Evolutionary conservation across 805 yeast genomes (phyloP), one percentile per base, ranked within the genome.

Genomic region (Metschnikowia amazonensis): DNA sequence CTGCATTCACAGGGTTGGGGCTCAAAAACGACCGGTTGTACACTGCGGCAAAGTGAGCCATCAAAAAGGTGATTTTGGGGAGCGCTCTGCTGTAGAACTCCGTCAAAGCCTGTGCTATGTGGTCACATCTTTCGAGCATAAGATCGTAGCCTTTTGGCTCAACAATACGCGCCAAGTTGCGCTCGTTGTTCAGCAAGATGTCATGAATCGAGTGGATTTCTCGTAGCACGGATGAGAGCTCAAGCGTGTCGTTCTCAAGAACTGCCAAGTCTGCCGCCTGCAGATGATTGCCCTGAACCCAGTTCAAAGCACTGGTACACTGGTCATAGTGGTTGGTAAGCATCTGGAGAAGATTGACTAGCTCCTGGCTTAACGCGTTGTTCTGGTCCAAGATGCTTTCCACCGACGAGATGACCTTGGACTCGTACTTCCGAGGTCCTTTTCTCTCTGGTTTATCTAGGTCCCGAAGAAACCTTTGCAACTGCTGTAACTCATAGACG

Each of bases 241-340:
- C 87, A 3, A 59, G 53, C 16, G 75, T 68, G 56, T 83, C 90
- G 37, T 70, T 70, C 16, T 64, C 63, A 2, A 85, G 65, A 1
- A 82, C 78, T 2, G 67, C 60, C 14, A 72, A 61, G 59, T 52
- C 77, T 74, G 23, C 53, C 43, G 66, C 59, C 18, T 60, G 56
- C n/a, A 75, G 63, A 16, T 10, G 14, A 13, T 18, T 20, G 21
- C 32, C 35, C 32, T 32, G 25, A 13, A 31, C 17, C 48, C 48
- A 49, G 16, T 24, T 39, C 34, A 23, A 57, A 8, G 79, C 85
- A 49, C 76, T 66, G 10, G 67, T 55, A 53, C 95, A 86, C 59
- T 86, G 89, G 62, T 89, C 97, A 56, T 82, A 88, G 65, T 89
- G 96, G 44, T 79, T 79, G 9, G 96, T 84, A 38, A 89, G 67